Evolutionary conservation across 116 monocot species (phyloP), one percentile per base, ranked within the genome.

Genomic region (Posidonia oceanica): DNA sequence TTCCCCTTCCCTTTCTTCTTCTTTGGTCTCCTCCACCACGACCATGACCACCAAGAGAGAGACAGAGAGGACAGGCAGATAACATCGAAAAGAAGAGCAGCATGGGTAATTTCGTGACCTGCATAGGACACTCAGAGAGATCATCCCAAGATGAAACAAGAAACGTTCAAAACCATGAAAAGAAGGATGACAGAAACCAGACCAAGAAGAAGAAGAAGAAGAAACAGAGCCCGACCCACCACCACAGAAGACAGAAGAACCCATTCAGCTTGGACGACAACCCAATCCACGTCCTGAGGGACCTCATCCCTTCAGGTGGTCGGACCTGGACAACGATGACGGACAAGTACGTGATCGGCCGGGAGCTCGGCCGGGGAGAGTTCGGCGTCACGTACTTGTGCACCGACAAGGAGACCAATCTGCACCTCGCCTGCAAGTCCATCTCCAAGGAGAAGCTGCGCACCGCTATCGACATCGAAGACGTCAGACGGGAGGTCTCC

Each of bases 331-430:
- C 79, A 69, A 52, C n/a, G 38, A 38, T 54, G 37, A 38, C 37
- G 5, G 77, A 77, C 64, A 77, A 77, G 77, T 85, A 85, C 76
- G 52, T 63, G 14, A 69, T 85, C 48, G 85, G 81, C 39, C 69
- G 70, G 3, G 85, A 85, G 82, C 81, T 85, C 7, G 85, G 85
- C 21, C 79, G 85, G 8, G 85, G 85, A 3, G 85, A 85, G 79
- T 85, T 85, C 74, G 85, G 85, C 3, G 59, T 85, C 52, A 82
- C 85, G 53, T 79, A 85, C 71, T 73, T 85, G 59, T 81, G 82
- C 57, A 85, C 78, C 57, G 81, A 85, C 70, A 78, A 69, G 52
- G 73, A 66, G 18, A 76, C 85, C 7, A 52, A 39, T 16, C 67
- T 73, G 56, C 61, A 37, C 6, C 69, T 85, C 5, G 85, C 85